A percentile compares a stretch with the other conserved stretches of the same genome.
Conservation (phyloP, 169 alveolate species). For the Cryptosporidium muris region DNA sequence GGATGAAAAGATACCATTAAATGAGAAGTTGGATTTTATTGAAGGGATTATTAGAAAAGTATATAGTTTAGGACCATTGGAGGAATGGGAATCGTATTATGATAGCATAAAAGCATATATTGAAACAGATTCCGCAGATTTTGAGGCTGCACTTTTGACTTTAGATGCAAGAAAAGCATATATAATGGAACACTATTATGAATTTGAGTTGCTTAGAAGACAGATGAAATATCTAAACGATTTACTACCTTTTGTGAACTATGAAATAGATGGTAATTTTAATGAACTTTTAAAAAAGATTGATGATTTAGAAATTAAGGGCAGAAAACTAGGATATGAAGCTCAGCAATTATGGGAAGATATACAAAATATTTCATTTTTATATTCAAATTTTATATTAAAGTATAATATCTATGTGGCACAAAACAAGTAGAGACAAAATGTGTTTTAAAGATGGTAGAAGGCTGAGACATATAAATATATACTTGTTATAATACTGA, state of each 20-base stretch:
- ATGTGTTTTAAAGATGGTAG: not conserved
- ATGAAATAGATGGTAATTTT: slow-evolving; percentile 40
- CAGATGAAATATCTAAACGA: slow-evolving; percentile 30
- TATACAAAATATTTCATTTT: slow-evolving; percentile 21
- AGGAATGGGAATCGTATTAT: slow-evolving; percentile 38
- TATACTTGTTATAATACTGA: not conserved
- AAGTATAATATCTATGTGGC: slow-evolving; percentile 11
- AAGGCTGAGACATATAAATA: not conserved
- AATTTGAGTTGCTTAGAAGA: slow-evolving; percentile 10
- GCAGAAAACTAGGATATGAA: slow-evolving; percentile 41
- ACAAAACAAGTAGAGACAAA: not conserved
- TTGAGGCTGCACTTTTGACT: slow-evolving; percentile 53
- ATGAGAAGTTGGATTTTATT: slow-evolving; percentile 51
- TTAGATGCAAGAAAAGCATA: slow-evolving; percentile 62
- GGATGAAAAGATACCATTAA: slow-evolving; percentile 11
- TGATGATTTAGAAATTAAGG: slow-evolving; percentile 19
- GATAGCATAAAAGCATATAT: slow-evolving; percentile 58
- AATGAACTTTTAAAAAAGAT: slow-evolving; percentile 8
- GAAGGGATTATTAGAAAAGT: slow-evolving; percentile 37
- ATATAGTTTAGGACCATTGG: slow-evolving; percentile 64
- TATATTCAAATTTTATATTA: slow-evolving; percentile 39
- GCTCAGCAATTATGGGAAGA: slow-evolving; percentile 46
- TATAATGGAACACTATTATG: slow-evolving; percentile 52
- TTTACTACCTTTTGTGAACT: slow-evolving; percentile 45
- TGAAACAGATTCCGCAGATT: slow-evolving; percentile 68